Conservation (phyloP, 495 filamentous ascomycete genomes). For the Glarea lozoyensis region DNA sequence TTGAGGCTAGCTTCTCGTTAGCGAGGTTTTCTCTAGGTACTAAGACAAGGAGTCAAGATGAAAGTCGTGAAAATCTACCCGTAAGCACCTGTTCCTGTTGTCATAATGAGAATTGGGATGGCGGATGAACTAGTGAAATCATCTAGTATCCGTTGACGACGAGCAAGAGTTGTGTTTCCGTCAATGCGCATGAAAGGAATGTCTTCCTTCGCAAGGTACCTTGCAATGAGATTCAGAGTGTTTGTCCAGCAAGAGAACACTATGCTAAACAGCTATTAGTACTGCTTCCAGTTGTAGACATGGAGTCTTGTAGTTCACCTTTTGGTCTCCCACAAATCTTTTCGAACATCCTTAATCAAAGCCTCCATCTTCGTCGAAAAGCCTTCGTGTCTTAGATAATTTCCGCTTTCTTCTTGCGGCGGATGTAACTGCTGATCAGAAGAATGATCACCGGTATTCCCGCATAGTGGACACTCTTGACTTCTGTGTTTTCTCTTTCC, state of each 20-base stretch:
- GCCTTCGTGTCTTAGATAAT: constrained; percentile 6
- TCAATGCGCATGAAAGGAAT: too few species aligned
- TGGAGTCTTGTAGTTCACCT: constrained; percentile 16
- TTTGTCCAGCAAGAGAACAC: constrained; percentile 45
- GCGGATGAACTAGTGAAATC: constrained; percentile 21
- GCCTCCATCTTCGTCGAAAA: constrained; percentile 28
- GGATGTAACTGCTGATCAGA: neutral
- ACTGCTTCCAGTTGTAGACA: neutral
- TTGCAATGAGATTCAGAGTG: constrained; percentile 31
- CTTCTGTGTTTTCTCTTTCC: neutral
- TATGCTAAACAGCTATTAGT: constrained; percentile 27
- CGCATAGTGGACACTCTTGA: neutral
- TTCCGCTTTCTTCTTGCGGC: too few species aligned
- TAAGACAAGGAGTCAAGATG: neutral
- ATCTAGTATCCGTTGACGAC: constrained; percentile 26
- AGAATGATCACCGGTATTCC: neutral
- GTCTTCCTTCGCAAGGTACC: too few species aligned
- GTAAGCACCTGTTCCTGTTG: constrained; percentile 39
- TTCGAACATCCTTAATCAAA: constrained; percentile 25
- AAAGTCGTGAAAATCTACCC: constrained; percentile 35
- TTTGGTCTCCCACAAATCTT: constrained; percentile 21
- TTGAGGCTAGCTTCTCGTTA: constrained; percentile 31
- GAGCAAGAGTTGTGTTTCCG: constrained; percentile 21
- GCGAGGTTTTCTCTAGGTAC: too few species aligned
- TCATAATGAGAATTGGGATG: constrained; percentile 37